These are phyloP conservation scores for Mallotus repandus DNA, from an alignment of 441 rosid species.

Conservation along the genomic window DNA sequence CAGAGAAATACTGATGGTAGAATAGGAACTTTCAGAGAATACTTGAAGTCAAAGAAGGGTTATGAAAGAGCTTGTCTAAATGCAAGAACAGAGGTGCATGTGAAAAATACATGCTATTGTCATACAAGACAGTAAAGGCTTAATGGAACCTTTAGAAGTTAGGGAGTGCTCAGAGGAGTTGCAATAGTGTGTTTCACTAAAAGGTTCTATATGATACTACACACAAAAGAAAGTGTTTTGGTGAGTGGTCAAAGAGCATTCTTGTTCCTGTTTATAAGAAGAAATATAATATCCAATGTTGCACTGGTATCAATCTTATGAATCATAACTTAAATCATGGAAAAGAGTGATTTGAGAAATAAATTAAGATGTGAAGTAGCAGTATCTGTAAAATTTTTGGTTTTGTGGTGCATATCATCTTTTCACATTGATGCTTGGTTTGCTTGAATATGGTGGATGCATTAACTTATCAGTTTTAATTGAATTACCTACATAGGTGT, in stretches of 20 bases:
- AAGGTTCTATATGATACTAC: not conserved
- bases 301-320: not conserved
- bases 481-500: too few relatives aligned
- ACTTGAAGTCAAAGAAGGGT: not conserved
- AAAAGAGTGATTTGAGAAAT: not conserved
- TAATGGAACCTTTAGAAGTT: not conserved
- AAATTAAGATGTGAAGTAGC: not conserved
- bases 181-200: not conserved
- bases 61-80: not conserved
- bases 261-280: not conserved
- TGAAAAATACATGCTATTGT: not conserved
- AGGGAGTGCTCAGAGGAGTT: not conserved
- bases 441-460: not conserved
- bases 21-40: not conserved
- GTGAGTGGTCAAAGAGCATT: not conserved
- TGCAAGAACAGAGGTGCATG: not conserved
- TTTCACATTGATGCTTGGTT: not conserved
- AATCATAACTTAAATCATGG: not conserved
- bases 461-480: too few relatives aligned
- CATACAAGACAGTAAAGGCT: not conserved
- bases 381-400: not conserved
- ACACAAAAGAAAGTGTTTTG: not conserved
- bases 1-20: not conserved
- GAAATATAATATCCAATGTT: not conserved
- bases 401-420: not conserved